Percentiles rank a stretch among this genome's conserved stretches.
Evolutionary conservation across 208 protist species (phyloP).

Genomic region (Wallacemonas collosoma): DNA sequence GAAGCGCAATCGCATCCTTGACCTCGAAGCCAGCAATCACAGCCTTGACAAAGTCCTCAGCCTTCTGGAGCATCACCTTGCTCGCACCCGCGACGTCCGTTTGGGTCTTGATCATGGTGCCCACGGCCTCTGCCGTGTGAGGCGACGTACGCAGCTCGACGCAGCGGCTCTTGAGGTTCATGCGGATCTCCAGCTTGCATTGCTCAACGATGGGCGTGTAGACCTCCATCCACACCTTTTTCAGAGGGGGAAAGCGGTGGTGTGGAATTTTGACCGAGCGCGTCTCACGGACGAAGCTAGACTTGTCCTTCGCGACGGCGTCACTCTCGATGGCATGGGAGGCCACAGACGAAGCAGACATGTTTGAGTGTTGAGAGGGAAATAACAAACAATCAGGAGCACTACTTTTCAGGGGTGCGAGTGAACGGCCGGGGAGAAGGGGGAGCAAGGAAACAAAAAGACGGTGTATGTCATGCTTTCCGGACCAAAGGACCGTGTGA

Average conservation of each 20-base stretch:
- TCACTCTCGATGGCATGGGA: constrained; percentile 3
- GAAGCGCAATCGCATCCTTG: constrained; percentile 98
- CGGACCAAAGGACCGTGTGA: too few relatives aligned
- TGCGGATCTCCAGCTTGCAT: constrained; percentile 98
- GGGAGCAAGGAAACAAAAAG: constrained; percentile 3
- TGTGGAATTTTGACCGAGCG: constrained; percentile 93
- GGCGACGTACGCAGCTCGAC: constrained; percentile 96
- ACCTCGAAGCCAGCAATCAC: constrained; percentile 97
- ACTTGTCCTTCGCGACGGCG: constrained; percentile 16
- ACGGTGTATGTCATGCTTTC: neutral
- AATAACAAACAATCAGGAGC: too few relatives aligned
- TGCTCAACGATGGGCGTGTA: constrained; percentile 99
- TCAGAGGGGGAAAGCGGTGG: constrained; percentile 97
- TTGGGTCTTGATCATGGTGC: constrained; percentile 15
- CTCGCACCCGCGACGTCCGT: constrained; percentile 26
- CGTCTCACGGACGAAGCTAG: constrained; percentile 61
- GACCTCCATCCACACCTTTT: constrained; percentile 98
- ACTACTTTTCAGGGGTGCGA: neutral
- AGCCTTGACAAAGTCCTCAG: constrained; percentile 98
- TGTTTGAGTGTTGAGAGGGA: neutral
- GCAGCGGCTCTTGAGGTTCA: constrained; percentile 96
- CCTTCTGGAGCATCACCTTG: constrained; percentile 96
- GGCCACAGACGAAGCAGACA: constrained; percentile 22
- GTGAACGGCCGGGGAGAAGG: neutral
- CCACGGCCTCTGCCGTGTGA: constrained; percentile 73